phyloP scores from a whole-genome alignment of 73 alveolate genomes.

The Tetrahymena malaccensis region DNA sequence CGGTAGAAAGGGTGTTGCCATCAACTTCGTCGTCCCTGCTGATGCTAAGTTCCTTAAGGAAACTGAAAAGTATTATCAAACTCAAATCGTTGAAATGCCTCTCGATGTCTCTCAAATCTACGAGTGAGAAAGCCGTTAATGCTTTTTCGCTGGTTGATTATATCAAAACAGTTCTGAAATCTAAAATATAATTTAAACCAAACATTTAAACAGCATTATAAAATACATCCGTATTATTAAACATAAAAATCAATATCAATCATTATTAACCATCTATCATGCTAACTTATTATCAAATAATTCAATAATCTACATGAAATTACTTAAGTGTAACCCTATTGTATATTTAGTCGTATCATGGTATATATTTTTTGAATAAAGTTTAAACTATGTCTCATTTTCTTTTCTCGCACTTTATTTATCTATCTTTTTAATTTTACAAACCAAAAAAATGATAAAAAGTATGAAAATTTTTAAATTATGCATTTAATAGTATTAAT shows the following conservation, averaged over 20 bases:
- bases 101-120: constrained; percentile 47
- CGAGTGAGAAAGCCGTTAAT: neutral
- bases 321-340: neutral
- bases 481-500: no score
- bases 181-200: neutral
- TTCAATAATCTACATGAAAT: neutral
- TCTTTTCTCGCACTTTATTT: neutral
- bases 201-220: neutral
- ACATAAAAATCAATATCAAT: neutral
- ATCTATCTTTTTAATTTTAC: neutral
- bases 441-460: neutral
- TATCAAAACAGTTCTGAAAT: neutral
- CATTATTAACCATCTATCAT: neutral
- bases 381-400: neutral
- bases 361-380: neutral
- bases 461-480: no score
- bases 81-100: constrained; percentile 63
- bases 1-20: constrained; percentile 56
- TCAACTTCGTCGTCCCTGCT: constrained; percentile 44
- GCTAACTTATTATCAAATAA: neutral
- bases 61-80: constrained; percentile 57
- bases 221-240: neutral
- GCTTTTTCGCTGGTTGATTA: constrained; percentile 1
- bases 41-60: constrained; percentile 57
- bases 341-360: neutral